phyloP scores from a whole-genome alignment of 1,284 basidiomycete species.

The Chondrostereum purpureum region DNA sequence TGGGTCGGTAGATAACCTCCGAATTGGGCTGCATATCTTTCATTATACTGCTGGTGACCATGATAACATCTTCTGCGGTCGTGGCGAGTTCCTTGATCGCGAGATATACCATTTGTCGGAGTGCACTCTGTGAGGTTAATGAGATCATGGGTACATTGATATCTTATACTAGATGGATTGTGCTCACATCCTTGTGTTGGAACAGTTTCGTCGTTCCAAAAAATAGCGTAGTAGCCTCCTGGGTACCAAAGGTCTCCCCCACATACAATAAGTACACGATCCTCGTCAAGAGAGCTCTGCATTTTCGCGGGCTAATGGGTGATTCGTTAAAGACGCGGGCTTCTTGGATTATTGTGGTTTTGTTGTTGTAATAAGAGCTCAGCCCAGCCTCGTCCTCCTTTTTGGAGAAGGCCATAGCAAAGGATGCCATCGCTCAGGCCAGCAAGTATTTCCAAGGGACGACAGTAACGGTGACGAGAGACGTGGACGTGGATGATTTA shows the following conservation, averaged over 20 bases:
- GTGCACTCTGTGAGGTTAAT: conserved; percentile 59
- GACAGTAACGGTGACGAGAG: too few species aligned
- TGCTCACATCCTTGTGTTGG: conserved; percentile 93
- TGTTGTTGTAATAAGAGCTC: conserved; percentile 87
- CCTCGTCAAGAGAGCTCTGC: conserved; percentile 91
- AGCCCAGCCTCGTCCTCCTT: conserved; percentile 89
- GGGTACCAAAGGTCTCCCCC: conserved; percentile 91
- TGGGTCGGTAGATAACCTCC: conserved; percentile 97
- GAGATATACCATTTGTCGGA: conserved; percentile 97
- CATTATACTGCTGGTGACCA: conserved; percentile 99
- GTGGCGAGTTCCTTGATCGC: conserved; percentile 97
- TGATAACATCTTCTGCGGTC: conserved; percentile 98
- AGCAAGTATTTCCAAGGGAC: not conserved
- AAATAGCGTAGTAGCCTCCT: conserved; percentile 97
- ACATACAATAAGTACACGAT: conserved; percentile 96
- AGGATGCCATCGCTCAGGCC: conserved; percentile 24
- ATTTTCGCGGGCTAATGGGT: conserved; percentile 95
- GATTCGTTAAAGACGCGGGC: conserved; percentile 99
- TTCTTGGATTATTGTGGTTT: conserved; percentile 95
- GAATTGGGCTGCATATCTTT: conserved; percentile 99
- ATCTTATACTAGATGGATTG: conserved; percentile 2
- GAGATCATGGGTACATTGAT: conserved; percentile 7
- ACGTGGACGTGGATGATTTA: conserved; percentile 34
- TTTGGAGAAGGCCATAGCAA: conserved; percentile 76
- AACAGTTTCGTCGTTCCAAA: conserved; percentile 99